Evolutionary conservation across 2,329 filamentous ascomycete genomes (phyloP).

Genomic region (Aspergillus niger): DNA sequence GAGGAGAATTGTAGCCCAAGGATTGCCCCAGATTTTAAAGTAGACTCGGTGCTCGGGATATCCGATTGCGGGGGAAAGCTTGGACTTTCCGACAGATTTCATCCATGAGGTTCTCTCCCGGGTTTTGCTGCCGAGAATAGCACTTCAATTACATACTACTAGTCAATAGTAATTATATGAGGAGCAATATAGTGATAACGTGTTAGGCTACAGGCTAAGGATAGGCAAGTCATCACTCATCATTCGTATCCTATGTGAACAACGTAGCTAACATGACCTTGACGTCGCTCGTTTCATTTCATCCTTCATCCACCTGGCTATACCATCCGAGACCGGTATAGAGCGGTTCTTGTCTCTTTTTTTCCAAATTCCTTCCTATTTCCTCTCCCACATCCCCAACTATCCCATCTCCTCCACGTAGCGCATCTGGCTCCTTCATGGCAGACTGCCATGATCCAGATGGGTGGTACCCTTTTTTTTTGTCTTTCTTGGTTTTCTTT

Average conservation of each 20-base stretch:
- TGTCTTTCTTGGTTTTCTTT: not conserved
- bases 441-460: slow-evolving; percentile 7
- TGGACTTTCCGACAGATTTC: not conserved
- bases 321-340: slow-evolving; percentile 5
- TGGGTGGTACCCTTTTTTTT: slow-evolving; percentile 13
- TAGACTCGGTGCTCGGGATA: slow-evolving; percentile 5
- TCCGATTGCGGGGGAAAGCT: not conserved
- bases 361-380: slow-evolving; percentile 1
- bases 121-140: not conserved
- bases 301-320: slow-evolving; percentile 13
- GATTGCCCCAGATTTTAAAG: not conserved
- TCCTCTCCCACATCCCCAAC: not conserved
- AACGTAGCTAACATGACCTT: not conserved
- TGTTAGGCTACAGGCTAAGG: not conserved
- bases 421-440: slow-evolving; percentile 22
- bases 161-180: not conserved
- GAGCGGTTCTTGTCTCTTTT: slow-evolving; percentile 15
- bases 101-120: not conserved
- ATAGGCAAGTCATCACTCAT: slow-evolving; percentile 5
- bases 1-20: too few relatives aligned
- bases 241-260: not conserved
- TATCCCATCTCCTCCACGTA: slow-evolving; percentile 10
- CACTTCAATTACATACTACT: not conserved
- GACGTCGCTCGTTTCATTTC: slow-evolving; percentile 12
- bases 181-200: too few relatives aligned